Percentiles rank a stretch among this genome's conserved stretches.
Evolutionary conservation across 192 early-diverging fungal genomes (phyloP).

Genomic region (Coemansia sp.): DNA sequence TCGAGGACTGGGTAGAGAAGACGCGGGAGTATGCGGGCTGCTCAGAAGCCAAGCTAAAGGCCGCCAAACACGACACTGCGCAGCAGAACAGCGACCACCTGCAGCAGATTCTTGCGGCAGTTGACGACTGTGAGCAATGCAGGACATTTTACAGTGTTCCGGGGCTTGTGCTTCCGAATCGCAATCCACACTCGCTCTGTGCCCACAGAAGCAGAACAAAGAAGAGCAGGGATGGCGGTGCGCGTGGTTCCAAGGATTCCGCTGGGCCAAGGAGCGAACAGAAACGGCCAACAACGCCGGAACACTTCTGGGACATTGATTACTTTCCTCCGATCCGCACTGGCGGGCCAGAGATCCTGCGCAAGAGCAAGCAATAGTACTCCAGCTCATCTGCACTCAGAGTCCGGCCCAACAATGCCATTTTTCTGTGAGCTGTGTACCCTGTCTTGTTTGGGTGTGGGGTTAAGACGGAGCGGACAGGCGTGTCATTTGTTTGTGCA

Average conservation of each 20-base stretch:
- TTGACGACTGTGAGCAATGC: slow-evolving; percentile 42
- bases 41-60: background rate
- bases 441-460: no score
- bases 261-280: slow-evolving; percentile 28
- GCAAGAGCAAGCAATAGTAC: slow-evolving; percentile 15
- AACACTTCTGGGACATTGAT: slow-evolving; percentile 52
- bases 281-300: slow-evolving; percentile 37
- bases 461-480: background rate
- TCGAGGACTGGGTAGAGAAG: slow-evolving; percentile 7
- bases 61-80: background rate
- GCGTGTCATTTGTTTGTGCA: background rate
- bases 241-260: slow-evolving; percentile 5
- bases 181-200: slow-evolving; percentile 34
- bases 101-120: slow-evolving; percentile 32
- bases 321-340: slow-evolving; percentile 49
- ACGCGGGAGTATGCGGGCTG: background rate
- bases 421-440: background rate
- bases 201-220: slow-evolving; percentile 27
- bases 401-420: background rate
- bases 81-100: background rate
- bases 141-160: slow-evolving; percentile 41
- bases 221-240: slow-evolving; percentile 2
- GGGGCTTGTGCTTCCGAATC: slow-evolving; percentile 45
- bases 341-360: slow-evolving; percentile 34
- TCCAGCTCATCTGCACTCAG: background rate